Evolutionary conservation across 2,329 filamentous ascomycete species (phyloP), one percentile per base, ranked within the genome.

Genomic region (Diaporthe citriasiana): DNA sequence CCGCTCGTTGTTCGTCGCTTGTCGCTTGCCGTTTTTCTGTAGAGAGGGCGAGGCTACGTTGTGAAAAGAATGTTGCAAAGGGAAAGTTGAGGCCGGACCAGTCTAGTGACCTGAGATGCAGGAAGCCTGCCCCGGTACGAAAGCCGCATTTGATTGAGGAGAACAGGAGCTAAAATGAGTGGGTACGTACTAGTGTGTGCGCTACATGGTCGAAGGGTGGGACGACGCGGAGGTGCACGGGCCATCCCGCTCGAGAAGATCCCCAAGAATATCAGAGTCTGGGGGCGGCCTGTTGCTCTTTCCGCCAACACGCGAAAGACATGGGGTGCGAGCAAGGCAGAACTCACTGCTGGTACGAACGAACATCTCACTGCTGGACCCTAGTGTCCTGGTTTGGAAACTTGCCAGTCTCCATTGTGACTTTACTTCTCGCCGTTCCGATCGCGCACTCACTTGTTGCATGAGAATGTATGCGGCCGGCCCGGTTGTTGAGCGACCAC

Each of bases 131-230:
- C 35, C 38, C 15, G 38, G 12, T 38, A 35, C 6, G 12, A 63
- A 38, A 45, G 40, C 57, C 57, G 57, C 57, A 45, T 63, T 63
- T 63, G 57, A 63, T 22, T 63, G 59, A 47, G 59, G 42, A 47
- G 40, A 27, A 33, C 19, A 27, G 25, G 35, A 15, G 59, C 27
- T 65, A 47, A 65, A 47, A 65, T 65, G 42, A 47, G 40, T n/a
- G 30, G 60, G 45, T 38, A 38, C 30, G 60, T 51, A 51, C 59
- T 17, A n/a, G n/a, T n/a, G n/a, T n/a, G n/a, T n/a, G n/a, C n/a
- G n/a, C n/a, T n/a, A n/a, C n/a, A n/a, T n/a, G n/a, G n/a, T n/a
- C n/a, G n/a, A 9, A 47, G 25, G 27, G 59, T 47, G 60, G 60
- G 45, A 47, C 45, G 13, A 25, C 30, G 45, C 8, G 45, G 45